These are phyloP conservation scores for Dendrobium huoshanense DNA, from an alignment of 106 monocot species.

Conservation along the genomic window DNA sequence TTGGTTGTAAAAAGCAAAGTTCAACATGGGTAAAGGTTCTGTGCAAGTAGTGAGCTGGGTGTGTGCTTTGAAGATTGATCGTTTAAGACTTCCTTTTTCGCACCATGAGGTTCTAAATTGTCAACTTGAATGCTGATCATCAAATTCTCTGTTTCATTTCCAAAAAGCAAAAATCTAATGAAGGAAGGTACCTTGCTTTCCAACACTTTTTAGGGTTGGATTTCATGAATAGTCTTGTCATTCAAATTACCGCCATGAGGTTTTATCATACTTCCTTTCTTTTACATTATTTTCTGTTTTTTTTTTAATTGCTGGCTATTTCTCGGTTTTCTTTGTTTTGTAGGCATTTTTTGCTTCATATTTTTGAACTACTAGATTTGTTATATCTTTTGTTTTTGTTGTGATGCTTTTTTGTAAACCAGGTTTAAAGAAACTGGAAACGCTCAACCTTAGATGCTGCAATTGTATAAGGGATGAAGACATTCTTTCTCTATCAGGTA, in stretches of 20 bases:
- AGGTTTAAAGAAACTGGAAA: slow-evolving; percentile 74
- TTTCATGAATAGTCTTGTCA: neutral
- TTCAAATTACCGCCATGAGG: neutral
- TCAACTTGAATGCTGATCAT: neutral
- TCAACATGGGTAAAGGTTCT: too few relatives aligned
- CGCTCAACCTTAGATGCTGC: slow-evolving; percentile 84
- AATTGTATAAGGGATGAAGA: slow-evolving; percentile 87
- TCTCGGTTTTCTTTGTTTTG: neutral
- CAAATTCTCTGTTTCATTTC: neutral
- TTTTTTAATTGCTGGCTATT: neutral
- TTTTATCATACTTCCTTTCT: neutral
- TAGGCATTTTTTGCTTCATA: neutral
- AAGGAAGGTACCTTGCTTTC: neutral
- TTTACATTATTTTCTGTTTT: neutral
- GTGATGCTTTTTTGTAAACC: slow-evolving; percentile 7
- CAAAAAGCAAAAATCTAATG: neutral
- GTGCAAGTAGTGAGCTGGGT: neutral
- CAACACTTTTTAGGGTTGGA: neutral
- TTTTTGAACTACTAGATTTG: neutral
- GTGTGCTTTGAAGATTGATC: too few relatives aligned
- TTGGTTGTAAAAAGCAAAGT: too few relatives aligned
- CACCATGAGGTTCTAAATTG: neutral
- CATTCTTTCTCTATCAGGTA: slow-evolving; percentile 80
- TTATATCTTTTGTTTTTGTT: neutral
- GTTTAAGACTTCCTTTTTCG: neutral